Evolutionary conservation across 352 stramenopile genomes (phyloP), one percentile per base, ranked within the genome.

Genomic region (Pythium folliculosum): DNA sequence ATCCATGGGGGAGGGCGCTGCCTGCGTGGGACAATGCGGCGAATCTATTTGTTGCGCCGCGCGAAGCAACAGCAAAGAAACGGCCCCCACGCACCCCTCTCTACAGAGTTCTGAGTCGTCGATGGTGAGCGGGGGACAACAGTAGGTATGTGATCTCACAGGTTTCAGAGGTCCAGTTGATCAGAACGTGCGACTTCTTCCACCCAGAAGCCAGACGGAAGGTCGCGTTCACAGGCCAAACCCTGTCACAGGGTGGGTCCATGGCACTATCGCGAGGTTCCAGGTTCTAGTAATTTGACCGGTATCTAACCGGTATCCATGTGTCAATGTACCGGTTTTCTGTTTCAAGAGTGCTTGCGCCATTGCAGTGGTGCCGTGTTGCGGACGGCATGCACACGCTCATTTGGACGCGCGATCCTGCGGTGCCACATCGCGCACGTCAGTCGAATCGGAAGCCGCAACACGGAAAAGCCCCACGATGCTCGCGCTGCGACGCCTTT

Each of bases 271-370:
- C 19, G 4, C 32, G 49, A 37, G 32, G 38, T 40, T 40, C 10
- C 35, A 2, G 8, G 12, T 40, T 40, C 13, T 6, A 17, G 4
- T 40, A 40, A 40, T 40, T 7, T 16, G 12, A 40, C 35, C 35
- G 35, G 35, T 40, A 40, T 40, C 12, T 55, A 9, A 32, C 27
- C 22, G 17, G 27, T 16, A 43, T n/a, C 51, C 30, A 63, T 17
- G 1, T 5, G 32, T 38, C 22, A 21, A 5, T 4, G 38, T 61
- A 62, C 64, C 64, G 64, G 48, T 65, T 6, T 48, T 70, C 64
- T 70, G 56, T 70, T 38, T 71, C 65, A 55, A 22, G 58, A 71
- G 58, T 63, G 65, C 67, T 71, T 71, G 65, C 65, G 66, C 52
- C n/a, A 71, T 71, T 59, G 48, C 8, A 8, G 56, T 32, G 43